Conservation (phyloP, 805 yeast genomes). For the Ogataea pini region DNA sequence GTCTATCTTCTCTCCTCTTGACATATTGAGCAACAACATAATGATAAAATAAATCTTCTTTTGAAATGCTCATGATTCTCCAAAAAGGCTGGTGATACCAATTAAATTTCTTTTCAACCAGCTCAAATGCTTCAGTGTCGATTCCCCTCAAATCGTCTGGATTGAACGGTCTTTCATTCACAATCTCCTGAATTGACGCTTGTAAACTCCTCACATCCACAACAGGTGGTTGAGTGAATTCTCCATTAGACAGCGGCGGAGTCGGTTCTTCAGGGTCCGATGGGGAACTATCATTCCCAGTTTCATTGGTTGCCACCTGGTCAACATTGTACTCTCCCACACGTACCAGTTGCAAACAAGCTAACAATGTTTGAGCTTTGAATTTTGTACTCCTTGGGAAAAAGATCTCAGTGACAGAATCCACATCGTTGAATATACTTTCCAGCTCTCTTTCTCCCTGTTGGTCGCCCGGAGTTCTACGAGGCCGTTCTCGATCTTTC, state of each 20-base stretch:
- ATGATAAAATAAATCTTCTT: constrained; percentile 50
- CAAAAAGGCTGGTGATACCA: constrained; percentile 45
- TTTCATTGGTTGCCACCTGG: neutral
- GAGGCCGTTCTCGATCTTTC: constrained; percentile 31
- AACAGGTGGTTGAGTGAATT: constrained; percentile 28
- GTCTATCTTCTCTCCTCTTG: constrained; percentile 26
- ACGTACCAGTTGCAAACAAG: constrained; percentile 21
- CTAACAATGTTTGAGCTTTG: constrained; percentile 31
- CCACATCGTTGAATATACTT: constrained; percentile 26
- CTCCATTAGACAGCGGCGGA: constrained; percentile 10
- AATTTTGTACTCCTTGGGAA: constrained; percentile 29
- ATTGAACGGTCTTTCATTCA: constrained; percentile 41
- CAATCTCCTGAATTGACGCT: constrained; percentile 25
- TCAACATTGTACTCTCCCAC: constrained; percentile 14
- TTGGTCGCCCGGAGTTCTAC: constrained; percentile 6
- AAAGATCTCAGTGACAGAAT: constrained; percentile 18
- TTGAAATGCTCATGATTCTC: constrained; percentile 56
- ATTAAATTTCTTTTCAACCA: constrained; percentile 32
- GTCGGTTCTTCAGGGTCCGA: neutral
- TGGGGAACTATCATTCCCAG: constrained; percentile 1
- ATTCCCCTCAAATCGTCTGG: constrained; percentile 43
- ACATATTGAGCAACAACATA: constrained; percentile 44
- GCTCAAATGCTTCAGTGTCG: constrained; percentile 45
- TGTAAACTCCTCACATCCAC: constrained; percentile 28
- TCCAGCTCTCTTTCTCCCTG: constrained; percentile 27